phyloP scores from a whole-genome alignment of 345 rosid genomes.

The Ceriops zippeliana region DNA sequence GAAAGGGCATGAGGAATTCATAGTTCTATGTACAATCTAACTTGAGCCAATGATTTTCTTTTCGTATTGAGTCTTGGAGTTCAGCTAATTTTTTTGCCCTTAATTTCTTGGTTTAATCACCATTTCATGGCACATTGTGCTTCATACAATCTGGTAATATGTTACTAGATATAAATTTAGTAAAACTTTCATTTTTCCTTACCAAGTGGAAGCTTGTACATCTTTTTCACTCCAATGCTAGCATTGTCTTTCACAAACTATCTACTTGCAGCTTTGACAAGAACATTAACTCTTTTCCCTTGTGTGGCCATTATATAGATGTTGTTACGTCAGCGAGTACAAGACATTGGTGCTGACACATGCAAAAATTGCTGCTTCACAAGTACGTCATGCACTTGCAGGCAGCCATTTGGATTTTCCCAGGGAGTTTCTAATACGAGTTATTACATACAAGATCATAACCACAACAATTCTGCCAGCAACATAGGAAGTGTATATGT shows the following conservation, averaged over 20 bases:
- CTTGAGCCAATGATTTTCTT: neutral
- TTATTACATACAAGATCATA: conserved; percentile 75
- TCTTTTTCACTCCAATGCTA: conserved; percentile 8
- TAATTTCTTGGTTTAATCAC: neutral
- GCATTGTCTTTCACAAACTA: conserved; percentile 14
- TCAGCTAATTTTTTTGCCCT: neutral
- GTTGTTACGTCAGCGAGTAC: conserved; percentile 89
- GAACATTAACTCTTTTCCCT: conserved; percentile 16
- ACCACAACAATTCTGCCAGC: conserved; percentile 48
- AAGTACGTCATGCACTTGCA: conserved; percentile 73
- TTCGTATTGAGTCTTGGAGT: conserved; percentile 6
- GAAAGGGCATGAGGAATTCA: neutral
- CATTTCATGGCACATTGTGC: neutral
- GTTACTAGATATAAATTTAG: neutral
- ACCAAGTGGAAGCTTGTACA: conserved; percentile 1
- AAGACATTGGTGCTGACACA: conserved; percentile 77
- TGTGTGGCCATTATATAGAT: conserved; percentile 46
- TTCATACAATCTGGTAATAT: conserved; percentile 4
- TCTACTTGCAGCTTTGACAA: neutral
- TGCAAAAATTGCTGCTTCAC: conserved; percentile 77
- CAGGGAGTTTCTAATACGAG: conserved; percentile 51
- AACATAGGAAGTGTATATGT: conserved; percentile 62
- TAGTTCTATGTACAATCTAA: neutral
- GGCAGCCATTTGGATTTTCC: conserved; percentile 66
- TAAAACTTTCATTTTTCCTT: neutral